Conservation (phyloP, 768 basidiomycete genomes). For the Exidia glandulosa region DNA sequence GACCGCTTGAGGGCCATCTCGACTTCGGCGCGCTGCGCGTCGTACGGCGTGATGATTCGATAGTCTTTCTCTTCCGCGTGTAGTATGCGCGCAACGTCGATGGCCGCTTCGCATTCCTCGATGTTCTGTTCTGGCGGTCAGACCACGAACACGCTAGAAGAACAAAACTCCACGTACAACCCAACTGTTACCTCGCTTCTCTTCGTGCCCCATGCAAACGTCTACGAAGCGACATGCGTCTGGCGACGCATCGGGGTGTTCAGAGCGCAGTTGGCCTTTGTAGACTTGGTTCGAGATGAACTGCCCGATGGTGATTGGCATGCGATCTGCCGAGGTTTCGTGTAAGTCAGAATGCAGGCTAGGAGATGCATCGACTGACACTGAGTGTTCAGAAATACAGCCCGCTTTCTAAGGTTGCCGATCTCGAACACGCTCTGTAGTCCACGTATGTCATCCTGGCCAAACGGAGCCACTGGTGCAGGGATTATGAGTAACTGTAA, state of each 20-base stretch:
- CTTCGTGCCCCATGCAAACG: slow-evolving; percentile 31
- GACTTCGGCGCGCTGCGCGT: slow-evolving; percentile 51
- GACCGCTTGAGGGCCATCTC: slow-evolving; percentile 41
- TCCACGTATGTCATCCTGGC: slow-evolving; percentile 52
- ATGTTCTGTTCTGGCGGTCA: slow-evolving; percentile 54
- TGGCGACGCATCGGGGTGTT: slow-evolving; percentile 23
- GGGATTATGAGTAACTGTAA: background rate
- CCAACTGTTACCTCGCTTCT: slow-evolving; percentile 30
- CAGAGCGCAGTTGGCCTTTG: slow-evolving; percentile 45
- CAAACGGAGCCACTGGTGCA: slow-evolving; percentile 63
- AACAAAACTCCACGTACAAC: slow-evolving; percentile 20
- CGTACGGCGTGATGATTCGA: slow-evolving; percentile 74
- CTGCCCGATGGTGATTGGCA: slow-evolving; percentile 69
- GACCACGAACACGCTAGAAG: background rate
- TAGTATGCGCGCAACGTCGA: slow-evolving; percentile 51
- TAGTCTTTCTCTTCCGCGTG: slow-evolving; percentile 28
- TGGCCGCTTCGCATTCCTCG: slow-evolving; percentile 42
- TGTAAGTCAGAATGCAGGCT: background rate
- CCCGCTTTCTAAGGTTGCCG: slow-evolving; percentile 37
- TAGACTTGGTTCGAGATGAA: slow-evolving; percentile 65
- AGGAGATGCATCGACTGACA: slow-evolving; percentile 34
- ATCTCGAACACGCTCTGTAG: slow-evolving; percentile 73
- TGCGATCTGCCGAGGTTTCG: slow-evolving; percentile 44
- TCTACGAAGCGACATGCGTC: slow-evolving; percentile 62
- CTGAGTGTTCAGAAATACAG: slow-evolving; percentile 58